Evolutionary conservation across 164 flowering plant species (phyloP), one percentile per base, ranked within the genome.

Genomic region (Vitis riparia): DNA sequence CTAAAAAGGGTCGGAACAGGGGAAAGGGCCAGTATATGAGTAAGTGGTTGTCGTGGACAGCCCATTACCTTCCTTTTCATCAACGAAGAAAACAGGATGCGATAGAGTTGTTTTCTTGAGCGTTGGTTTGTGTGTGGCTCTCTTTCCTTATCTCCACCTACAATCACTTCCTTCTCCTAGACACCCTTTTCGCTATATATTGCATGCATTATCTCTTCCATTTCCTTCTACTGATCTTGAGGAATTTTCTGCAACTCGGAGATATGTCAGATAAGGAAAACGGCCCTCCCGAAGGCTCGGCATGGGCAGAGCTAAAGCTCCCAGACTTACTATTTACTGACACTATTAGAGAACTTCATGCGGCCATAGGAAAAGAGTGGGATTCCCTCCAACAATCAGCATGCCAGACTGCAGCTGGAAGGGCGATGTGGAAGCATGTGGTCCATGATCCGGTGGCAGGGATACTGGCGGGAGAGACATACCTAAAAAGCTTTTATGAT

Each of bases 361-460:
- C 82, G 12, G 74, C 75, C n/a, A 86, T 90, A 51, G 88, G 86
- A 44, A 79, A 75, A 2, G 87, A 91, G 61, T 90, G 98, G 97
- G 91, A 90, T 67, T 63, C 76, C 11, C 84, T 87, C 10, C 80
- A 80, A 72, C 82, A 75, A 29, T 85, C 92, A 1, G 97, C 97
- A 1, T 91, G 97, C 79, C 98, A 91, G 80, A 91, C 90, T 0
- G 98, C 98, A 47, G 98, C 97, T 1, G 97, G 95, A 32, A 80
- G 98, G 72, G 97, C 98, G 9, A 71, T 93, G 69, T 93, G 98
- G 98, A 90, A 88, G 78, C 97, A 91, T 76, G 85, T 89, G 62
- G 83, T 87, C 67, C 82, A 84, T 52, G 98, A 93, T 67, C 91
- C 92, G 0, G 73, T 87, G 19, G 98, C 98, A 32, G 97, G 82